Percentiles rank a stretch among this genome's conserved stretches.
Conservation (phyloP, 352 stramenopile genomes). For the Peronospora farinosa region DNA sequence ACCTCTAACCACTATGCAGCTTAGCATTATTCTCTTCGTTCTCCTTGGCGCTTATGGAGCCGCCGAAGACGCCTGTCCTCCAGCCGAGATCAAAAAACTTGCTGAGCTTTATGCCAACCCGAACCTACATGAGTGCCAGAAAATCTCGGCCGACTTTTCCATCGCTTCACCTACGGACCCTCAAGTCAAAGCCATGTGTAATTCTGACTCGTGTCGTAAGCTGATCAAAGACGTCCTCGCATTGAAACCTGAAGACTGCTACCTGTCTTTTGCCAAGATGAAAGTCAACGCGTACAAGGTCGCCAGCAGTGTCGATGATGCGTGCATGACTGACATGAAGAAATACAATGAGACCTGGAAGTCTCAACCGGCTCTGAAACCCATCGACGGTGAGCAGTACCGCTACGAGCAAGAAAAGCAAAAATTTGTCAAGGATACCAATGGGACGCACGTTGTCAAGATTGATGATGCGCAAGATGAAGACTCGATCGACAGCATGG, state of each 20-base stretch:
- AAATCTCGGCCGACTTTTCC: constrained; percentile 19
- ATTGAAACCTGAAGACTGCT: constrained; percentile 21
- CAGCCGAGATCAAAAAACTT: constrained; percentile 22
- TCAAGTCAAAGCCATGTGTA: constrained; percentile 27
- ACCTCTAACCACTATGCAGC: constrained; percentile 14
- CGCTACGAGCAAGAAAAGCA: no score
- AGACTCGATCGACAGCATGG: no score
- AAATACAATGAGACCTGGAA: background rate
- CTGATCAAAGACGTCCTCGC: constrained; percentile 22
- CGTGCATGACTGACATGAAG: background rate
- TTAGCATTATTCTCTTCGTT: constrained; percentile 10
- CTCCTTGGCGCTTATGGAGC: constrained; percentile 12
- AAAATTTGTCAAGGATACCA: no score
- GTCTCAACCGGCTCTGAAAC: constrained; percentile 11
- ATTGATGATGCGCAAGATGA: no score
- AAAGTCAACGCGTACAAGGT: constrained; percentile 25
- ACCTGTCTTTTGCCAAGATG: constrained; percentile 14
- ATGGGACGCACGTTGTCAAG: no score
- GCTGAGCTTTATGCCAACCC: constrained; percentile 26
- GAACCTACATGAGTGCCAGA: constrained; percentile 26
- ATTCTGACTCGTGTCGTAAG: constrained; percentile 10
- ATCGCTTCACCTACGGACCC: constrained; percentile 13
- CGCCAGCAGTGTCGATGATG: constrained; percentile 1
- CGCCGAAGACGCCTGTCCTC: constrained; percentile 23
- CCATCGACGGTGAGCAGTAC: no score